phyloP scores from a whole-genome alignment of 1,139 yeast genomes.

The Kurtzmaniella quercitrusa region DNA sequence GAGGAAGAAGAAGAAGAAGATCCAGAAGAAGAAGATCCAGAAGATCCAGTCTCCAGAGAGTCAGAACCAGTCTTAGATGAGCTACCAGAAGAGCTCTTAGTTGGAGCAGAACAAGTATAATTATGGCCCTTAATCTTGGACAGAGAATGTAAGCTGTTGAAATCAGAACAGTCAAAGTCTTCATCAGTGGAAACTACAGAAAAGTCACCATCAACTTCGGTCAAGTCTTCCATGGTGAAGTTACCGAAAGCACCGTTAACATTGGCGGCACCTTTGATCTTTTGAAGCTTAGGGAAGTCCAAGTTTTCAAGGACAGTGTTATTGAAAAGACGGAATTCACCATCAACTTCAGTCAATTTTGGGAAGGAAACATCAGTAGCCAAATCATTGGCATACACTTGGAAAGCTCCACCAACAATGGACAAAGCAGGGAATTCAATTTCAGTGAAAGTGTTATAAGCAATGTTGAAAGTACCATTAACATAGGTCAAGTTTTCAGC shows the following conservation, averaged over 20 bases:
- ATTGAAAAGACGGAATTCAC: conserved; percentile 42
- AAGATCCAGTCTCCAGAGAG: conserved; percentile 12
- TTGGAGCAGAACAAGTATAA: conserved; percentile 39
- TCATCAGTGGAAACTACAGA: conserved; percentile 32
- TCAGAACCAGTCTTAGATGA: conserved; percentile 10
- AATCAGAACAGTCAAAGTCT: conserved; percentile 35
- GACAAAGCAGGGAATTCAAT: conserved; percentile 28
- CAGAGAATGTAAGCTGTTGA: conserved; percentile 28
- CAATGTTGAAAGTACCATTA: conserved; percentile 39
- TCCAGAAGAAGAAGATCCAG: conserved; percentile 14
- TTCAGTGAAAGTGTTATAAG: conserved; percentile 36
- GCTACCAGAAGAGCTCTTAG: conserved; percentile 12
- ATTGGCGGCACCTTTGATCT: conserved; percentile 41
- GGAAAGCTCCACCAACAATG: conserved; percentile 38
- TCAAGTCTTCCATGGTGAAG: conserved; percentile 35
- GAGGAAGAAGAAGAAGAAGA: conserved; percentile 10
- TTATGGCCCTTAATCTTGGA: conserved; percentile 44
- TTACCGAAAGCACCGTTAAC: conserved; percentile 37
- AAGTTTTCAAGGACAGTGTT: conserved; percentile 38
- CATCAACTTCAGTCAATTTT: conserved; percentile 34
- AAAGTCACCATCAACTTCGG: conserved; percentile 44
- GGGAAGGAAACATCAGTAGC: conserved; percentile 26
- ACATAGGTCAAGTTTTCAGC: conserved; percentile 34
- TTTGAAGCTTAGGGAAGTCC: conserved; percentile 27
- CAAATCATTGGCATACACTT: conserved; percentile 42